Evolutionary conservation across 1,284 basidiomycete genomes (phyloP).

Genomic region (Neolentinus lepideus): DNA sequence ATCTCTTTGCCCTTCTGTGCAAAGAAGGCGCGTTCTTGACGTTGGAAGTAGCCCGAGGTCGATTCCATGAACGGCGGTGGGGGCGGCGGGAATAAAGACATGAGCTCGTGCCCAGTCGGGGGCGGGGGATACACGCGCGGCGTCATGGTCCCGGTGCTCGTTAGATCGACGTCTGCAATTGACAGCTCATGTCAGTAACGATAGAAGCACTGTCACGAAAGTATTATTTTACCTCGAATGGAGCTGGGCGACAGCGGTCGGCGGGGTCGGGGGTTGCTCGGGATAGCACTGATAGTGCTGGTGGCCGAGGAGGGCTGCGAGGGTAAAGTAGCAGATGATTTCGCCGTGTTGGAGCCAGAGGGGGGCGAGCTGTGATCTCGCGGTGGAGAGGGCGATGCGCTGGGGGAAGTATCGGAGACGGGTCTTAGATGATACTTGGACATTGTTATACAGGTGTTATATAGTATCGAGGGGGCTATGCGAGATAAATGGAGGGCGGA

Average conservation of each 20-base stretch:
- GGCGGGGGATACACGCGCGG: conserved; percentile 47
- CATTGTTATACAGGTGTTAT: not conserved
- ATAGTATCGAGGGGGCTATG: no score
- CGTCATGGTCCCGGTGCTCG: not conserved
- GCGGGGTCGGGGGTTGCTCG: conserved; percentile 5
- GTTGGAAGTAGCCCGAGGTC: conserved; percentile 62
- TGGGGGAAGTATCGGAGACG: not conserved
- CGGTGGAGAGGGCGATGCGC: not conserved
- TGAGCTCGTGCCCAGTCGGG: conserved; percentile 71
- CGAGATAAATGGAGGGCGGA: no score
- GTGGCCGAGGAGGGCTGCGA: not conserved
- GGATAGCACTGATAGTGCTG: no score
- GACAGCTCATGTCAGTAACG: not conserved
- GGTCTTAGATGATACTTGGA: not conserved
- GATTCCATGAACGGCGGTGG: conserved; percentile 49
- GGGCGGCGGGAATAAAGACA: conserved; percentile 69
- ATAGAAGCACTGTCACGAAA: not conserved
- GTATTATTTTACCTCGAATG: not conserved
- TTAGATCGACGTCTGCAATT: not conserved
- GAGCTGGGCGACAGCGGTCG: conserved; percentile 36
- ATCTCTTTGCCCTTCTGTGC: conserved; percentile 69
- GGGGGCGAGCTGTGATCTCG: not conserved
- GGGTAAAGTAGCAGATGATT: not conserved
- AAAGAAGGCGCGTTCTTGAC: conserved; percentile 70
- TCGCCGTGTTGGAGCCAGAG: not conserved